These are phyloP conservation scores for Linum usitatissimum DNA, from an alignment of 345 rosid species.

Conservation along the genomic window DNA sequence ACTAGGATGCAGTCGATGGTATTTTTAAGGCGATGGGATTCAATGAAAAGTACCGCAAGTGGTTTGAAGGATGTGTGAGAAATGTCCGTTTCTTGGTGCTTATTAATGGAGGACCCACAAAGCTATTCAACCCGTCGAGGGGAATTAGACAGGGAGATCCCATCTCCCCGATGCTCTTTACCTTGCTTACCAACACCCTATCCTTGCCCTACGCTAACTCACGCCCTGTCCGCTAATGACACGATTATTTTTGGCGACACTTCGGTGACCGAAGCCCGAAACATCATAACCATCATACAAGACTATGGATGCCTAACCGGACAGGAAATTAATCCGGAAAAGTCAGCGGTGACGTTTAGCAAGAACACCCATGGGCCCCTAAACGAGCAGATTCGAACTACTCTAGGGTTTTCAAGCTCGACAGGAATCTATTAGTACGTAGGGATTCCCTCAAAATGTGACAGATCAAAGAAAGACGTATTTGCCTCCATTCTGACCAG, in stretches of 20 bases:
- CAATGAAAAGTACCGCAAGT: background rate
- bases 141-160: background rate
- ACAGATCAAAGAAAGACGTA: background rate
- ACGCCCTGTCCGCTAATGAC: background rate
- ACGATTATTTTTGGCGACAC: background rate
- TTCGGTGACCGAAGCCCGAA: background rate
- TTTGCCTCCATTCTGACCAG: background rate
- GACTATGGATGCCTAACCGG: background rate
- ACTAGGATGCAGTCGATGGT: background rate
- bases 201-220: background rate
- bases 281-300: too few relatives aligned
- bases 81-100: background rate
- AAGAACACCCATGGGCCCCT: background rate
- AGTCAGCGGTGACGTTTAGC: background rate
- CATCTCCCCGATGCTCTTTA: background rate
- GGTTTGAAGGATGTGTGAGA: background rate
- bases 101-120: background rate
- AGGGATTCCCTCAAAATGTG: background rate
- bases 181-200: background rate
- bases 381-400: too few relatives aligned
- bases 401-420: too few relatives aligned
- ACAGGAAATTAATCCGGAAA: background rate
- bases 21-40: background rate
- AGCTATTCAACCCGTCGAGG: background rate
- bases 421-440: background rate